A percentile compares a stretch with the other conserved stretches of the same genome.
Conservation (phyloP, 2,329 filamentous ascomycete species). For the Tolypocladium sp. region DNA sequence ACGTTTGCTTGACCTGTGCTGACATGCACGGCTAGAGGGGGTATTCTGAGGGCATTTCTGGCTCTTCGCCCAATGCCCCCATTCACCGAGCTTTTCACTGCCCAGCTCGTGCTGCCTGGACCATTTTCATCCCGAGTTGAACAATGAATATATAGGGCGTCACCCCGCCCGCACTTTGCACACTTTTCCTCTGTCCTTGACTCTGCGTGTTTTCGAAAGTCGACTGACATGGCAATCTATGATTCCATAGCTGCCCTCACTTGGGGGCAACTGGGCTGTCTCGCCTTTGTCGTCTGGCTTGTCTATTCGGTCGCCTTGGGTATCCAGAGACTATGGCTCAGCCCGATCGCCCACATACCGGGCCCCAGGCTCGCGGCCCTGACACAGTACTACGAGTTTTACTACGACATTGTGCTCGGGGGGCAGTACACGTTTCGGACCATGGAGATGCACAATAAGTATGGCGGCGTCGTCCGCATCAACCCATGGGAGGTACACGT, state of each 20-base stretch:
- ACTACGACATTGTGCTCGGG: slow-evolving; percentile 31
- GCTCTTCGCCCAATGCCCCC: neutral
- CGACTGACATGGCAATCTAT: slow-evolving; percentile 6
- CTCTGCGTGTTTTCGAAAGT: too few relatives aligned
- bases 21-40: neutral
- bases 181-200: neutral
- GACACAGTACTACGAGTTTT: slow-evolving; percentile 30
- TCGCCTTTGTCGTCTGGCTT: slow-evolving; percentile 16
- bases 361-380: slow-evolving; percentile 29
- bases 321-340: slow-evolving; percentile 24
- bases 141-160: neutral
- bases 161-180: neutral
- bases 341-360: slow-evolving; percentile 27
- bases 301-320: slow-evolving; percentile 18
- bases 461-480: slow-evolving; percentile 31
- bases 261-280: slow-evolving; percentile 15
- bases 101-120: neutral
- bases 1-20: neutral
- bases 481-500: slow-evolving; percentile 31
- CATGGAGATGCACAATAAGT: slow-evolving; percentile 28
- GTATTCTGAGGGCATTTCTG: neutral
- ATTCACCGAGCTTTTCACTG: neutral
- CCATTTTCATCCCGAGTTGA: neutral
- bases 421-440: slow-evolving; percentile 34
- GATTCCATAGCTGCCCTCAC: slow-evolving; percentile 11